phyloP scores from a whole-genome alignment of 352 stramenopile genomes.

The Phytopythium boreale region DNA sequence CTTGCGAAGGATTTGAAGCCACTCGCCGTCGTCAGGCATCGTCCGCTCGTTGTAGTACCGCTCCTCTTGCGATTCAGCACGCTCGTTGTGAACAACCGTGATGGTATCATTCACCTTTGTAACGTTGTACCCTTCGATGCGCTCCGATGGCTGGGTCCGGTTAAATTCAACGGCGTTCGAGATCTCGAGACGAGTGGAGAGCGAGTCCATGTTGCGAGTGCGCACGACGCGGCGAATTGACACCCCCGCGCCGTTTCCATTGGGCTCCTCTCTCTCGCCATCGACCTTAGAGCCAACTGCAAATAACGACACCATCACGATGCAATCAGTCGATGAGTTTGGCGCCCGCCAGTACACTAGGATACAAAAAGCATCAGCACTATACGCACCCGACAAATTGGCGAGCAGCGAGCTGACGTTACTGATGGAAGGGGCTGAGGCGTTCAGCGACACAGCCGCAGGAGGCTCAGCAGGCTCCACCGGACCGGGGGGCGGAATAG shows the following conservation, averaged over 20 bases:
- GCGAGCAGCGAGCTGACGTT: slow-evolving; percentile 60
- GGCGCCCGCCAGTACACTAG: not conserved
- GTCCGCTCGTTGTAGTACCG: slow-evolving; percentile 65
- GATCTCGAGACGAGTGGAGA: slow-evolving; percentile 70
- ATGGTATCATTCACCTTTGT: slow-evolving; percentile 70
- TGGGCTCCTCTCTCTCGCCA: slow-evolving; percentile 53
- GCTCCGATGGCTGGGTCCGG: slow-evolving; percentile 44
- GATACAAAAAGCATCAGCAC: not conserved
- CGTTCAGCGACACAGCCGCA: slow-evolving; percentile 45
- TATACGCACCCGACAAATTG: slow-evolving; percentile 45
- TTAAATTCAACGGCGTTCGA: slow-evolving; percentile 68
- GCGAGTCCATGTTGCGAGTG: slow-evolving; percentile 71
- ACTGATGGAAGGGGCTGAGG: slow-evolving; percentile 26
- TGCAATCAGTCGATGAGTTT: not conserved
- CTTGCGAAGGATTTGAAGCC: slow-evolving; percentile 71
- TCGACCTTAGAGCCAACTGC: slow-evolving; percentile 34
- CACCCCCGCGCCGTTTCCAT: slow-evolving; percentile 61
- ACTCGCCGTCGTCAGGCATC: slow-evolving; percentile 66
- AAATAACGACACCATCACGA: not conserved
- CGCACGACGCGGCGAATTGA: slow-evolving; percentile 46
- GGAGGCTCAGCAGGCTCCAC: slow-evolving; percentile 30
- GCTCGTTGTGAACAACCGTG: slow-evolving; percentile 67
- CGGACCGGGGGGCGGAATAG: slow-evolving; percentile 17
- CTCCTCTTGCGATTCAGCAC: slow-evolving; percentile 52
- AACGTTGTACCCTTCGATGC: slow-evolving; percentile 69